Evolutionary conservation across 2,329 filamentous ascomycete species (phyloP).

Genomic region (Colletotrichum higginsianum): DNA sequence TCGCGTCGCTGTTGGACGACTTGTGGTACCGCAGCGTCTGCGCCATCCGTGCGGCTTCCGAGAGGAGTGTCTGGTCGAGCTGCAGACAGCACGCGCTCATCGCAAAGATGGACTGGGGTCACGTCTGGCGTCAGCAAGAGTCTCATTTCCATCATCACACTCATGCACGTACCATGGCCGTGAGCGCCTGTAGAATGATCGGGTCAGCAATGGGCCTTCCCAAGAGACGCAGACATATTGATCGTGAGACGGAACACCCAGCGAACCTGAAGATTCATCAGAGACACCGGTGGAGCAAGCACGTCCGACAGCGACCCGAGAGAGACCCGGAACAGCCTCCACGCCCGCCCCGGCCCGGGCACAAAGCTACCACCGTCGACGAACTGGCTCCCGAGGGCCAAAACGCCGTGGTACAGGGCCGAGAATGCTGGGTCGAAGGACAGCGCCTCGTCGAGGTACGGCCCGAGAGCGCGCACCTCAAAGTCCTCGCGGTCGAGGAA

Average conservation of each 20-base stretch:
- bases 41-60: constrained; percentile 49
- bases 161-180: constrained; percentile 13
- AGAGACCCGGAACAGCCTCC: constrained; percentile 44
- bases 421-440: constrained; percentile 46
- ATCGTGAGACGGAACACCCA: neutral
- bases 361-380: constrained; percentile 44
- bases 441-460: neutral
- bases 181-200: neutral
- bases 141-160: neutral
- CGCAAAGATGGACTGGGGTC: constrained; percentile 53
- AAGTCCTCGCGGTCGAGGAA: constrained; percentile 49
- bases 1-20: constrained; percentile 45
- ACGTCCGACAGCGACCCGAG: constrained; percentile 10
- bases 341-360: constrained; percentile 38
- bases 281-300: neutral
- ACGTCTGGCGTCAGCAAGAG: neutral
- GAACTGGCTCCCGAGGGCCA: constrained; percentile 53
- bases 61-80: constrained; percentile 50
- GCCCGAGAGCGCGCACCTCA: neutral
- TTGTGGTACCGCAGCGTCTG: constrained; percentile 46
- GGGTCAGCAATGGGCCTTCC: neutral
- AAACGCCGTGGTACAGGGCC: constrained; percentile 50
- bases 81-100: constrained; percentile 52
- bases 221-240: neutral
- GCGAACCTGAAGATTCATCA: neutral